Evolutionary conservation across 768 basidiomycete genomes (phyloP).

Genomic region (Cystobasidiopsis lactophilus): DNA sequence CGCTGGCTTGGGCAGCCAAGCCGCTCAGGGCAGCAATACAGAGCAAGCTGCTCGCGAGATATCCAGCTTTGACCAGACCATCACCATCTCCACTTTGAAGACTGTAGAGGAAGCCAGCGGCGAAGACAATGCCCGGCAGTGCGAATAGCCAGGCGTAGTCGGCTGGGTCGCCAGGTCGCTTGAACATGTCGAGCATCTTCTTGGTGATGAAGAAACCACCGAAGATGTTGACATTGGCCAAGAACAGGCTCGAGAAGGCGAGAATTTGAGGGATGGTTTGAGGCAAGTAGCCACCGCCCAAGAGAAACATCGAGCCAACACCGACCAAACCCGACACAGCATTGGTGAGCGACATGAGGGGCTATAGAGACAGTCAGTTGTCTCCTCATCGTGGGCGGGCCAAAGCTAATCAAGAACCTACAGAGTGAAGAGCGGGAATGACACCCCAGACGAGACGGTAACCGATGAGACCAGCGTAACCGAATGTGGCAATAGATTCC

Average conservation of each 20-base stretch:
- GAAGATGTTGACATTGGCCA: slow-evolving; percentile 69
- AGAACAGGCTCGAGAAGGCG: slow-evolving; percentile 60
- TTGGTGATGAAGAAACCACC: slow-evolving; percentile 78
- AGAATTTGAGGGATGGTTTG: slow-evolving; percentile 57
- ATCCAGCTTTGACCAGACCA: slow-evolving; percentile 71
- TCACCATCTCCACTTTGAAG: slow-evolving; percentile 55
- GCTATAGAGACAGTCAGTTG: no score
- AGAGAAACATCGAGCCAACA: slow-evolving; percentile 64
- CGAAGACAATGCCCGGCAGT: slow-evolving; percentile 56
- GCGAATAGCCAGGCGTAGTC: slow-evolving; percentile 69
- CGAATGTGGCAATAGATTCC: slow-evolving; percentile 73
- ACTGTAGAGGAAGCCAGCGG: slow-evolving; percentile 58
- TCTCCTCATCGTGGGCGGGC: no score
- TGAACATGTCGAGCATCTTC: slow-evolving; percentile 84
- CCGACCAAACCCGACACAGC: slow-evolving; percentile 74
- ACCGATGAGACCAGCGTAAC: slow-evolving; percentile 62
- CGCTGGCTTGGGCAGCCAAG: slow-evolving; percentile 54
- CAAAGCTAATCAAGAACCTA: no score
- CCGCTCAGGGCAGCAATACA: slow-evolving; percentile 76
- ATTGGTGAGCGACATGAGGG: slow-evolving; percentile 76
- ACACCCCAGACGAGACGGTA: slow-evolving; percentile 82
- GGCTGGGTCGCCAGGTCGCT: slow-evolving; percentile 54
- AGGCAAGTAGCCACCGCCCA: slow-evolving; percentile 70
- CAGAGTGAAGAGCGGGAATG: slow-evolving; percentile 67
- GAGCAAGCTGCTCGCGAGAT: slow-evolving; percentile 60